Conservation (phyloP, 2,329 filamentous ascomycete species). For the Ceratocystis huliohia region DNA sequence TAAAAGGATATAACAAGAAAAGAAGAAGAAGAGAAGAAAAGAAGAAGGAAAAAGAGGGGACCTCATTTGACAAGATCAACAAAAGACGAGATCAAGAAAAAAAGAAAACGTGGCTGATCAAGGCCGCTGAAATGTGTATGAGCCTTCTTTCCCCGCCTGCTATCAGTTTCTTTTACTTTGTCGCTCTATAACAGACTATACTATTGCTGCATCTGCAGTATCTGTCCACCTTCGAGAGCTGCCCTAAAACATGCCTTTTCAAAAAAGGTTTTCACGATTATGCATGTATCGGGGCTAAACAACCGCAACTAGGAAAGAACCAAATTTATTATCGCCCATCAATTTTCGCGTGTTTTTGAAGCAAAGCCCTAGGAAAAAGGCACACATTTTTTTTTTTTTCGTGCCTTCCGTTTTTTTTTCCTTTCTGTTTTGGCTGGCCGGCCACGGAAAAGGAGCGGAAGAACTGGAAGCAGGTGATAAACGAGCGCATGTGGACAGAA, state of each 20-base stretch:
- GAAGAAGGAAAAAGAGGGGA: not conserved
- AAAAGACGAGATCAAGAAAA: not conserved
- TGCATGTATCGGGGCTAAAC: not conserved
- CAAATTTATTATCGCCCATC: not conserved
- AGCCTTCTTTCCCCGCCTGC: no score
- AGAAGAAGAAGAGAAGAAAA: not conserved
- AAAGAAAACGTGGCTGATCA: not conserved
- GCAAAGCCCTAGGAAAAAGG: not conserved
- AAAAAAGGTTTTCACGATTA: not conserved
- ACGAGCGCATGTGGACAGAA: not conserved
- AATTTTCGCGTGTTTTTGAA: not conserved
- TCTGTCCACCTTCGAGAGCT: not conserved
- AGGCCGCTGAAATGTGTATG: not conserved
- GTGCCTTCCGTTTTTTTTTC: not conserved
- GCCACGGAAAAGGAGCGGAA: not conserved
- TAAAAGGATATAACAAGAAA: not conserved
- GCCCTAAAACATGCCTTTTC: not conserved
- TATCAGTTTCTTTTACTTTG: not conserved
- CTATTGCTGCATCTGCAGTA: not conserved
- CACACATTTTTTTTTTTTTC: not conserved
- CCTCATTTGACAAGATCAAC: not conserved
- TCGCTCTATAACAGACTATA: not conserved
- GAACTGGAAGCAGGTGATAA: not conserved
- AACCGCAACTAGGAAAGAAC: not conserved
- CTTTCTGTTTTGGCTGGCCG: not conserved